Evolutionary conservation across 768 basidiomycete species (phyloP).

Genomic region (Suillus paluster): DNA sequence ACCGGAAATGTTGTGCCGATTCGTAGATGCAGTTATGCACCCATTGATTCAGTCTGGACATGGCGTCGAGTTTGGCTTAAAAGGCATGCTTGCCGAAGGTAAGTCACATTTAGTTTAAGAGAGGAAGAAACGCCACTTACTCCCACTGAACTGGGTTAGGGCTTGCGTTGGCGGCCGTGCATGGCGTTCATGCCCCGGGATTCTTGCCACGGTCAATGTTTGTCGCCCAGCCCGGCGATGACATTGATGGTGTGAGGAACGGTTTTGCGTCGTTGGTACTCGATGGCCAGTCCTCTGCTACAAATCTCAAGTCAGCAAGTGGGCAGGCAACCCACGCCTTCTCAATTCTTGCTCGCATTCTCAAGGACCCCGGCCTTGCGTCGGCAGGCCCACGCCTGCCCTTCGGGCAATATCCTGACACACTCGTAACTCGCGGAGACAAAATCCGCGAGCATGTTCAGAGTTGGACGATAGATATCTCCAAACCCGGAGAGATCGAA

Average conservation of each 20-base stretch:
- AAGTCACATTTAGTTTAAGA: background rate
- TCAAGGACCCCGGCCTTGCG: slow-evolving; percentile 46
- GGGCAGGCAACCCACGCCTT: slow-evolving; percentile 41
- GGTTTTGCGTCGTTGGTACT: slow-evolving; percentile 16
- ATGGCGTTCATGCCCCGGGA: slow-evolving; percentile 45
- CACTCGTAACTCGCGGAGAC: too few species aligned
- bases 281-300: too few species aligned
- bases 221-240: background rate
- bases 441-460: slow-evolving; percentile 28
- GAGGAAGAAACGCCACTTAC: background rate
- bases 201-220: slow-evolving; percentile 15
- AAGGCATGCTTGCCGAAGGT: slow-evolving; percentile 72
- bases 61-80: slow-evolving; percentile 65
- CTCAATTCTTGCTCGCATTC: slow-evolving; percentile 53
- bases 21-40: slow-evolving; percentile 56
- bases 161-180: slow-evolving; percentile 27
- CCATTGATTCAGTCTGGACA: slow-evolving; percentile 66
- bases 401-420: too few species aligned
- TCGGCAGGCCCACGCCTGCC: too few species aligned
- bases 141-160: slow-evolving; percentile 16
- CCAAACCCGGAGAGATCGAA: slow-evolving; percentile 35
- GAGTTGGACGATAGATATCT: slow-evolving; percentile 47
- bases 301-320: slow-evolving; percentile 14
- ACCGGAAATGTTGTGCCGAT: slow-evolving; percentile 58
- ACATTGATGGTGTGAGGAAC: too few species aligned